phyloP scores from a whole-genome alignment of 2,329 filamentous ascomycete species.

The Colletotrichum sp. region DNA sequence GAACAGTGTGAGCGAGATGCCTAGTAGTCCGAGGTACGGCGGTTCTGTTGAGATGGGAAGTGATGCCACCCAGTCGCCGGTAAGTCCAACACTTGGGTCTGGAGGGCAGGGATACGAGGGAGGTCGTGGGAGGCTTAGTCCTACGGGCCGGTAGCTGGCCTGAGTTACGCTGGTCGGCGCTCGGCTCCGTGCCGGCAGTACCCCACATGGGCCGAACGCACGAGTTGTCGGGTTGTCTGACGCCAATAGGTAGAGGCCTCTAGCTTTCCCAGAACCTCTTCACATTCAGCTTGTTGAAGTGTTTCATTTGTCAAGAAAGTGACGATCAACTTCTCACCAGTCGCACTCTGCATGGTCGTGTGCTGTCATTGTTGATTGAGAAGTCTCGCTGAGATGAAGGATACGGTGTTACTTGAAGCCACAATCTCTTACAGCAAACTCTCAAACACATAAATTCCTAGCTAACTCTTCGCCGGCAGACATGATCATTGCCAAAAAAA shows the following conservation, averaged over 20 bases:
- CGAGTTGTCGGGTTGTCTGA: neutral
- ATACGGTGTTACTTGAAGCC: neutral
- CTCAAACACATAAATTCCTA: rapidly evolving
- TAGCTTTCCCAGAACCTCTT: neutral
- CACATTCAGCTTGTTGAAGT: neutral
- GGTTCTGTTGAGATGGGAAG: constrained; percentile 7
- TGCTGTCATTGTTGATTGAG: too few species aligned
- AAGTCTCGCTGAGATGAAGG: neutral
- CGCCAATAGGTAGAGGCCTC: neutral
- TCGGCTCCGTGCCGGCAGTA: neutral
- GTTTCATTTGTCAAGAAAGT: neutral
- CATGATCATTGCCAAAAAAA: neutral
- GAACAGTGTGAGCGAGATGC: constrained; percentile 5
- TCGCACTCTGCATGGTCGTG: rapidly evolving
- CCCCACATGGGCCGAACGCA: neutral
- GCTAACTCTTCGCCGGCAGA: rapidly evolving
- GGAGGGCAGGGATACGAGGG: neutral
- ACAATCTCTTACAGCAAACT: rapidly evolving
- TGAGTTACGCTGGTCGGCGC: neutral
- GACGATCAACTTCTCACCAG: rapidly evolving
- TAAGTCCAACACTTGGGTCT: neutral
- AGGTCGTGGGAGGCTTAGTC: neutral
- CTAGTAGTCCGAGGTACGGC: constrained; percentile 2
- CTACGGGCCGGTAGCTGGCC: neutral
- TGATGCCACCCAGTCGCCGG: neutral